Evolutionary conservation across 768 basidiomycete genomes (phyloP).

Genomic region (Suillus placidus): DNA sequence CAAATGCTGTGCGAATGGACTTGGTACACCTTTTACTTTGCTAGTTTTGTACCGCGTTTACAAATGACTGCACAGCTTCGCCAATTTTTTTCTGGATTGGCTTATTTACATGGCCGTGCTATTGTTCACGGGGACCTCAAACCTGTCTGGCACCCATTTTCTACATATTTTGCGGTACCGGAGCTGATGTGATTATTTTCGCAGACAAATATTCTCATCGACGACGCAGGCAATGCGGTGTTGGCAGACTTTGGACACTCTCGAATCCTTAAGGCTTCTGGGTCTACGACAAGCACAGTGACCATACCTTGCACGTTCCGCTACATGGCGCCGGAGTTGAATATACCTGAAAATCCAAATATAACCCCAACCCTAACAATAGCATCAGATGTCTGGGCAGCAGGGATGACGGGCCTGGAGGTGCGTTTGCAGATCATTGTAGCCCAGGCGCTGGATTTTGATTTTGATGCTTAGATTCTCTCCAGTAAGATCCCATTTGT

Average conservation of each 20-base stretch:
- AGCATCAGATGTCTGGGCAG: slow-evolving; percentile 40
- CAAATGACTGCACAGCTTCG: slow-evolving; percentile 38
- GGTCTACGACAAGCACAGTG: slow-evolving; percentile 34
- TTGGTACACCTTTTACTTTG: slow-evolving; percentile 41
- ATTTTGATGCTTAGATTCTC: slow-evolving; percentile 22
- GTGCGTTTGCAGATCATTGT: slow-evolving; percentile 19
- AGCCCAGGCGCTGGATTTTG: background rate
- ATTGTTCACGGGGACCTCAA: slow-evolving; percentile 66
- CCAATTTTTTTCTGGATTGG: slow-evolving; percentile 59
- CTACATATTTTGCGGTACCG: background rate
- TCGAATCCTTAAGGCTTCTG: slow-evolving; percentile 55
- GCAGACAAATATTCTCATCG: slow-evolving; percentile 8
- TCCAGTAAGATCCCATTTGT: slow-evolving; percentile 26
- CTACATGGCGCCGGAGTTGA: slow-evolving; percentile 58
- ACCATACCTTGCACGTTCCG: slow-evolving; percentile 36
- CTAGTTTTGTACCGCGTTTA: background rate
- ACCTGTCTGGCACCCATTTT: slow-evolving; percentile 44
- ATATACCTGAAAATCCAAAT: slow-evolving; percentile 26
- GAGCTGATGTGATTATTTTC: background rate
- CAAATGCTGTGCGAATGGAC: slow-evolving; percentile 44
- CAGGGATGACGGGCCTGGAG: slow-evolving; percentile 40
- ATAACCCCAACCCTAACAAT: slow-evolving; percentile 23
- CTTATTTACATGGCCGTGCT: slow-evolving; percentile 57
- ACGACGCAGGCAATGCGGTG: background rate
- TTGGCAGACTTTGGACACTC: slow-evolving; percentile 36